Evolutionary conservation across 2,329 filamentous ascomycete genomes (phyloP).

Genomic region (Stachybotrys elegans): DNA sequence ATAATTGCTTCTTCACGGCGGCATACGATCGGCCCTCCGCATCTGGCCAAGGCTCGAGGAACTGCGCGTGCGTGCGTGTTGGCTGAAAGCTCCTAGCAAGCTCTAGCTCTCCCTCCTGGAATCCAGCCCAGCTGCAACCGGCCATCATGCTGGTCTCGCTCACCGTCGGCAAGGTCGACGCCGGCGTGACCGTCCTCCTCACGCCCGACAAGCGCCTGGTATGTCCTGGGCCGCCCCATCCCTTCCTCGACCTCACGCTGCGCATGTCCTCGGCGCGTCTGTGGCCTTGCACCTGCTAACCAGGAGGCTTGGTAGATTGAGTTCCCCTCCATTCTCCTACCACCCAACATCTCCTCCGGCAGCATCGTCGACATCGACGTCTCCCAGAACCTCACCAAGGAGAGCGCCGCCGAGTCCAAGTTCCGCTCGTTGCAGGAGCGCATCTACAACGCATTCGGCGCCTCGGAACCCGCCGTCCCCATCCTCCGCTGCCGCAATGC

Average conservation of each 20-base stretch:
- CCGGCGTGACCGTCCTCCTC: slow-evolving; percentile 92
- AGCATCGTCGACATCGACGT: slow-evolving; percentile 98
- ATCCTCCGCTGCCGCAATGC: slow-evolving; percentile 90
- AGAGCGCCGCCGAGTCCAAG: slow-evolving; percentile 65
- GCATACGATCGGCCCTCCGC: too few relatives aligned
- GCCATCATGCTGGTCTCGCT: slow-evolving; percentile 85
- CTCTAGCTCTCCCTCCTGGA: too few relatives aligned
- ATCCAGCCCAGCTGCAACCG: slow-evolving; percentile 5
- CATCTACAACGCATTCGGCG: slow-evolving; percentile 83
- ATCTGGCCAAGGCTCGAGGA: too few relatives aligned
- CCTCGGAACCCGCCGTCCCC: slow-evolving; percentile 69
- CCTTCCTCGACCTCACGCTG: not conserved
- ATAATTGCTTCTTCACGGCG: too few relatives aligned
- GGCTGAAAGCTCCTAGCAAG: too few relatives aligned
- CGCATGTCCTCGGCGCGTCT: not conserved
- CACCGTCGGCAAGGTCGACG: slow-evolving; percentile 98
- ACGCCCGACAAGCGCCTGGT: slow-evolving; percentile 96
- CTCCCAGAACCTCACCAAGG: slow-evolving; percentile 75
- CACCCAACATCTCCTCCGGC: slow-evolving; percentile 89
- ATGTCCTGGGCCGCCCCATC: slow-evolving; percentile 34
- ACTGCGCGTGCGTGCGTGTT: too few relatives aligned
- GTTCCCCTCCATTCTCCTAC: slow-evolving; percentile 95
- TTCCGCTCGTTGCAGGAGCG: slow-evolving; percentile 85
- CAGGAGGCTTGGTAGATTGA: slow-evolving; percentile 70
- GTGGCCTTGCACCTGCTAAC: slow-evolving; percentile 12